These are phyloP conservation scores for Fusarium aywerte DNA, from an alignment of 2,329 filamentous ascomycete genomes.

Conservation along the genomic window DNA sequence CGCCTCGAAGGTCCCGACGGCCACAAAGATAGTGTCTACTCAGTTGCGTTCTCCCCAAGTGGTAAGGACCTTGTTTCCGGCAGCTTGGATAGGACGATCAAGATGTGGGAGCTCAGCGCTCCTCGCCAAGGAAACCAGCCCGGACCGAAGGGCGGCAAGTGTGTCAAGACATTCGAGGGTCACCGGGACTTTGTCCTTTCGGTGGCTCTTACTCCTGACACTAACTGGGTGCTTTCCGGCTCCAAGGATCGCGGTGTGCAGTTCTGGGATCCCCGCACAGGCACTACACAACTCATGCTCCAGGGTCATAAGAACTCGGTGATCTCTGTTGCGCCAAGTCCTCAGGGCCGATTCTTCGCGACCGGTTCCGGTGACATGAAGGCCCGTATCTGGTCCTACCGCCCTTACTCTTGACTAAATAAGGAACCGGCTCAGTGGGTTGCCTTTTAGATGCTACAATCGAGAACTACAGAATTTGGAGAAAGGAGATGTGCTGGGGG, in stretches of 20 bases:
- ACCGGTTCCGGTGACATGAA: slow-evolving; percentile 98
- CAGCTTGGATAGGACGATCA: slow-evolving; percentile 97
- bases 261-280: slow-evolving; percentile 97
- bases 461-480: slow-evolving; percentile 13
- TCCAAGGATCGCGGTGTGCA: slow-evolving; percentile 98
- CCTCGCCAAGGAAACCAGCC: slow-evolving; percentile 74
- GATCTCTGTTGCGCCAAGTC: slow-evolving; percentile 95
- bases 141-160: slow-evolving; percentile 85
- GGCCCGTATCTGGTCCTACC: slow-evolving; percentile 95
- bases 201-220: slow-evolving; percentile 93
- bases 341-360: slow-evolving; percentile 87
- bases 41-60: slow-evolving; percentile 93
- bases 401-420: slow-evolving; percentile 53
- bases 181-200: slow-evolving; percentile 98
- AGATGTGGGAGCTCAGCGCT: slow-evolving; percentile 95
- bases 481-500: slow-evolving; percentile 18
- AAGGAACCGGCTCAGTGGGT: slow-evolving; percentile 36
- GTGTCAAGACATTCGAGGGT: slow-evolving; percentile 95
- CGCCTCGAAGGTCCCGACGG: slow-evolving; percentile 92
- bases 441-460: slow-evolving; percentile 26
- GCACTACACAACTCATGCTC: slow-evolving; percentile 95
- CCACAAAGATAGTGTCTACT: slow-evolving; percentile 97
- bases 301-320: slow-evolving; percentile 99
- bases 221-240: slow-evolving; percentile 94
- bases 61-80: slow-evolving; percentile 94